Base-by-base conservation (phyloP, 192 early-diverging fungal genomes). In the Spizellomyces sp. region DNA sequence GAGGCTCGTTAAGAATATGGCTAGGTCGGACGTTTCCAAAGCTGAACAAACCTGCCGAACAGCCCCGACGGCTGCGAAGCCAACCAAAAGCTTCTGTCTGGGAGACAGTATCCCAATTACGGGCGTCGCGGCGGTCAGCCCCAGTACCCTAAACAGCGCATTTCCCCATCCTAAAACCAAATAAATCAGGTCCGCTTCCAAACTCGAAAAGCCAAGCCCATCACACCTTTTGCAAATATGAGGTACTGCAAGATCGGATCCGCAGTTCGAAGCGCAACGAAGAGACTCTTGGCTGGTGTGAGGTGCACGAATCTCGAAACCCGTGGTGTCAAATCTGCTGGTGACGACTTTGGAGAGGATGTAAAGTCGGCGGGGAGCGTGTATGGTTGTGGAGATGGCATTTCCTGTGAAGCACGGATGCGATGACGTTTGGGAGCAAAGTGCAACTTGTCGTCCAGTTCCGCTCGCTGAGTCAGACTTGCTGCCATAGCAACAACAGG, bases 171-270 rank as follows among this genome's bases (percentile, higher is more conserved):
- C 70, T 71, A 62, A 12, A 9, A 36, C 27, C 27, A 36, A 3
- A 36, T 36, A 36, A 36, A 36, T 36, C 27, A 36, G 27, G 3
- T 36, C 27, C 27, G 1, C 27, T 36, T 36, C 27, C 27, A 36
- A 36, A 36, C 48, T 22, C 8, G 0, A 41, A 48, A 36, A 36
- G 1, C 27, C 27, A 36, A 2, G 1, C 27, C 27, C 27, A 36
- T 36, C 27, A 8, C 44, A 66, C 71, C 71, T 48, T 66, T 22
- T 22, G 54, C 48, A 50, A 46, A 74, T 5, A 74, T 74, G 22
- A 58, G 57, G 41, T 74, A 74, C 46, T 74, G 71, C 12, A 74
- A 8, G 6, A 74, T 8, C 6, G 71, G 71, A 47, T 74, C 55
- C 8, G 71, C 71, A 15, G 65, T 17, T 42, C 64, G 64, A 6